Percentiles rank a stretch among this genome's conserved stretches.
Conservation (phyloP, 768 basidiomycete species). For the Kwoniella pini region DNA sequence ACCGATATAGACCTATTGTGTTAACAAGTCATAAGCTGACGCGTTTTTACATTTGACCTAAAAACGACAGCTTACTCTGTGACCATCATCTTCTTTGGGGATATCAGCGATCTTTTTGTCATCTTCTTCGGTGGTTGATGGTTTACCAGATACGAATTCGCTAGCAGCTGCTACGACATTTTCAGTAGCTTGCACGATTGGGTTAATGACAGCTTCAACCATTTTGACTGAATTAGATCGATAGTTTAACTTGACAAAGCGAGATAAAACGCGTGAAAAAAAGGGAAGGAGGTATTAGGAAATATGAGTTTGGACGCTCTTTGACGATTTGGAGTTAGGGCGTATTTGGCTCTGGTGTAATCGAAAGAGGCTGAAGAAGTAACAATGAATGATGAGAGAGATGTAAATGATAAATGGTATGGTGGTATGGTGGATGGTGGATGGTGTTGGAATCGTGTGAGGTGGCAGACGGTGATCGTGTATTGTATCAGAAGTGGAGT, state of each 20-base stretch:
- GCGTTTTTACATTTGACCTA: not conserved
- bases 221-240: not conserved
- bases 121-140: constrained; percentile 1
- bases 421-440: not conserved
- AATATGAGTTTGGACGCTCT: not conserved
- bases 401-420: not conserved
- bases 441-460: not conserved
- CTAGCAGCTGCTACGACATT: not conserved
- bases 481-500: too few relatives aligned
- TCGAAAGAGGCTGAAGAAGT: constrained; percentile 23
- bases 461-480: not conserved
- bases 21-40: not conserved
- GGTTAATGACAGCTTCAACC: constrained; percentile 11
- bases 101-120: constrained; percentile 17
- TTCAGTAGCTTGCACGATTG: constrained; percentile 9
- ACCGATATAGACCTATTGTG: constrained; percentile 55
- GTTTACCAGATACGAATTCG: not conserved
- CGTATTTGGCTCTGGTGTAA: constrained; percentile 23
- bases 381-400: not conserved
- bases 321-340: constrained; percentile 1
- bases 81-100: constrained; percentile 22
- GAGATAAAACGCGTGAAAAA: not conserved
- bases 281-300: not conserved
- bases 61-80: constrained; percentile 7
- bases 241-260: too few relatives aligned